Conservation (phyloP, 2,329 filamentous ascomycete species). For the Arthroderma uncinatum region DNA sequence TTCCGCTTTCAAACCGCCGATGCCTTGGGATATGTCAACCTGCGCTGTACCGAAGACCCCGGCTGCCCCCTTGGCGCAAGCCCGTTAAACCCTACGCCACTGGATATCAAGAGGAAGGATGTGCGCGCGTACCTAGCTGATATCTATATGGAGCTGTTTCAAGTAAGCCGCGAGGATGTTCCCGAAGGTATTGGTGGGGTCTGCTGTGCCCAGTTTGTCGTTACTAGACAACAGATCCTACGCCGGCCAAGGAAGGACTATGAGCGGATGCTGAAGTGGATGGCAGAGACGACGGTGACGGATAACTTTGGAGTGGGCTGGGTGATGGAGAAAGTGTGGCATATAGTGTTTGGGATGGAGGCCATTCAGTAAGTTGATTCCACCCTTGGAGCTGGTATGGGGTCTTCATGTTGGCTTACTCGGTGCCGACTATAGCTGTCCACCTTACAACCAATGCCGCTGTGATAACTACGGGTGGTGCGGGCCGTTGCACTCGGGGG, state of each 20-base stretch:
- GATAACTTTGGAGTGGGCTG: conserved; percentile 46
- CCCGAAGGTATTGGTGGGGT: conserved; percentile 44
- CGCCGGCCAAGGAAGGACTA: conserved; percentile 44
- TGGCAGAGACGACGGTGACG: conserved; percentile 43
- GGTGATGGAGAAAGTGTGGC: conserved; percentile 56
- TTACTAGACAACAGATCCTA: conserved; percentile 44
- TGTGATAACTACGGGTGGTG: conserved; percentile 6
- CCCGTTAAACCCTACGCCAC: conserved; percentile 20
- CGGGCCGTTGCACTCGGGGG: too few relatives aligned
- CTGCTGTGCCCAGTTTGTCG: conserved; percentile 57
- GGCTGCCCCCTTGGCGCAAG: conserved; percentile 37
- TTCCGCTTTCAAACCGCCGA: conserved; percentile 43
- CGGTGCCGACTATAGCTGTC: conserved; percentile 5
- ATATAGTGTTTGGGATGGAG: conserved; percentile 42
- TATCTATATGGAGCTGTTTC: conserved; percentile 37
- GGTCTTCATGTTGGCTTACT: too few relatives aligned
- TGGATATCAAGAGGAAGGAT: conserved; percentile 2
- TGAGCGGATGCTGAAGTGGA: conserved; percentile 48
- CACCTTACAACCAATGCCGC: conserved; percentile 5
- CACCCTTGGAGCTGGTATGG: too few relatives aligned
- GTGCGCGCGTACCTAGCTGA: conserved; percentile 19
- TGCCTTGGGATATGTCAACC: conserved; percentile 47
- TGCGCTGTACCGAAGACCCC: conserved; percentile 49
- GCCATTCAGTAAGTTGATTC: conserved; percentile 29
- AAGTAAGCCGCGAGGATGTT: conserved; percentile 38